Conservation (phyloP, 495 filamentous ascomycete species). For the Penicillium macrosclerotiorum region DNA sequence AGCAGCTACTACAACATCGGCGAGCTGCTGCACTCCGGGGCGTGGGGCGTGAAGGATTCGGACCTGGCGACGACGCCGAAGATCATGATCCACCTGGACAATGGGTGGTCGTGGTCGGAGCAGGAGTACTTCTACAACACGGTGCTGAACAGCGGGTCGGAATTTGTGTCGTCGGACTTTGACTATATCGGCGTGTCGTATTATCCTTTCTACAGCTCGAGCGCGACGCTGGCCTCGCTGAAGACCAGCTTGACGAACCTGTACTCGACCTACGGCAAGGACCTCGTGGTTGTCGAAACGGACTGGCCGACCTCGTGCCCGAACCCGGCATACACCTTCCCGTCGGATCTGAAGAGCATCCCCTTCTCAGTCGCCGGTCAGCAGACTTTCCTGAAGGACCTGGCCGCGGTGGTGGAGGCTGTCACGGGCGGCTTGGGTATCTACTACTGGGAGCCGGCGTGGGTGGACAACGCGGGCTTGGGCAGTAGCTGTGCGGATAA, state of each 20-base stretch:
- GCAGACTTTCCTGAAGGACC: constrained; percentile 50
- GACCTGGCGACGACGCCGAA: constrained; percentile 52
- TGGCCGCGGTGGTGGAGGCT: constrained; percentile 52
- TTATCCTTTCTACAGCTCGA: constrained; percentile 63
- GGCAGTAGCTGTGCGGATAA: constrained; percentile 54
- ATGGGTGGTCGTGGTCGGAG: constrained; percentile 65
- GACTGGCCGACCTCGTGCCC: constrained; percentile 66
- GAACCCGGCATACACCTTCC: constrained; percentile 53
- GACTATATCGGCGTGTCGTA: constrained; percentile 70
- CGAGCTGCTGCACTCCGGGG: constrained; percentile 58
- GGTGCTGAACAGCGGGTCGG: constrained; percentile 47
- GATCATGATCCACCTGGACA: constrained; percentile 69
- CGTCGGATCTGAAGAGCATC: constrained; percentile 53
- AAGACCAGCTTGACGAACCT: constrained; percentile 57
- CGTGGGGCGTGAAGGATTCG: constrained; percentile 61
- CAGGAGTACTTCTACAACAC: constrained; percentile 63
- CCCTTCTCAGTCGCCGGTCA: constrained; percentile 63
- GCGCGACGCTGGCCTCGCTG: constrained; percentile 55
- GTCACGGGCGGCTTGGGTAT: constrained; percentile 51
- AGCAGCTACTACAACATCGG: constrained; percentile 58
- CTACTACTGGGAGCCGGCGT: constrained; percentile 73
- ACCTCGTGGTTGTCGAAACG: constrained; percentile 62
- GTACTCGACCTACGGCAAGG: constrained; percentile 56
- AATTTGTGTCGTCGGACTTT: constrained; percentile 54
- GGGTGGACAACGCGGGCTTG: constrained; percentile 61